Conservation (phyloP, 306 rosid genomes). For the Malus orientalis region DNA sequence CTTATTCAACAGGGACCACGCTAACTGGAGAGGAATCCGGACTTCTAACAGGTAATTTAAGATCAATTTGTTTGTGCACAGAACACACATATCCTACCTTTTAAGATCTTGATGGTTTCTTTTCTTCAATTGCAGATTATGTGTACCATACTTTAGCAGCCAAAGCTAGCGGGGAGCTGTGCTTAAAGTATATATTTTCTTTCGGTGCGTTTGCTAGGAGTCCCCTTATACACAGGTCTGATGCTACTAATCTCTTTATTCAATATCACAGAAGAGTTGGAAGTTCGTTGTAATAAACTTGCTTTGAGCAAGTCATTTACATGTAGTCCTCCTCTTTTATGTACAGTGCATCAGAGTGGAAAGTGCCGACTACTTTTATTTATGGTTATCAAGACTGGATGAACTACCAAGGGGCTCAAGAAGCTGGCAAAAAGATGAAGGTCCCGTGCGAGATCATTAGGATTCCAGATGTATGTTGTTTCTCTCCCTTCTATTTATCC, state of each 20-base stretch:
- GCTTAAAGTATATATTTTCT: conserved; percentile 78
- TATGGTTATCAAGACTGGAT: conserved; percentile 90
- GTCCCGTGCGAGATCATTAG: conserved; percentile 90
- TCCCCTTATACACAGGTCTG: conserved; percentile 84
- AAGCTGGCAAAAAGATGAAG: conserved; percentile 79
- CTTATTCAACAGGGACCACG: conserved; percentile 50
- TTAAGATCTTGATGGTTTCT: conserved; percentile 16
- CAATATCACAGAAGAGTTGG: neutral
- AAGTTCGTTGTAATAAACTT: neutral
- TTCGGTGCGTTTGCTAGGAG: conserved; percentile 84
- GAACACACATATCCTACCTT: neutral
- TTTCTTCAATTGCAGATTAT: conserved; percentile 58
- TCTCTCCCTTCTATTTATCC: conserved; percentile 1
- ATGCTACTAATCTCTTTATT: neutral
- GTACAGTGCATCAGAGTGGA: conserved; percentile 82
- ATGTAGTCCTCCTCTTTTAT: neutral
- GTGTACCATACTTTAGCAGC: conserved; percentile 86
- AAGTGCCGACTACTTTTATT: conserved; percentile 89
- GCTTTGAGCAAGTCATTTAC: neutral
- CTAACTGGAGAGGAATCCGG: conserved; percentile 62
- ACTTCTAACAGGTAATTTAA: conserved; percentile 60
- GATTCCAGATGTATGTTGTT: conserved; percentile 66
- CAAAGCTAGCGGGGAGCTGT: conserved; percentile 90
- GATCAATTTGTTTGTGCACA: conserved; percentile 10
- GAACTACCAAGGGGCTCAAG: conserved; percentile 85